Evolutionary conservation across 1,284 basidiomycete genomes (phyloP).

Genomic region (Coniferiporia sulphurascens): DNA sequence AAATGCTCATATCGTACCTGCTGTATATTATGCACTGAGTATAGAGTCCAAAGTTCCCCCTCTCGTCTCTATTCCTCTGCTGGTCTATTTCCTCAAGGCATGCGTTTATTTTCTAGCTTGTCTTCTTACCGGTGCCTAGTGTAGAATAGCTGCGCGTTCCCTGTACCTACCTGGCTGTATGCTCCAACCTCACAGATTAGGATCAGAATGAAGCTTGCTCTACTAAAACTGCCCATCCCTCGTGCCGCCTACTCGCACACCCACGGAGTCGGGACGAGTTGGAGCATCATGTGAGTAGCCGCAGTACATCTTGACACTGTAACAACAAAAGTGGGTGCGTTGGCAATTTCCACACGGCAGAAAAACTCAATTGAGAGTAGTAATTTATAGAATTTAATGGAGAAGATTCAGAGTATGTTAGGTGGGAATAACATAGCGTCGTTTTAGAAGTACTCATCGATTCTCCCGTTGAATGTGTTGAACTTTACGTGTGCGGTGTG

Average conservation of each 20-base stretch:
- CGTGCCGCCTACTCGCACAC: constrained; percentile 2
- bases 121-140: background rate
- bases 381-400: too few relatives aligned
- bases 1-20: background rate
- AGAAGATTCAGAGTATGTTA: too few relatives aligned
- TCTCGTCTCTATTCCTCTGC: background rate
- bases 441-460: too few relatives aligned
- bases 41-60: background rate
- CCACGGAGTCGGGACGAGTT: constrained; percentile 16
- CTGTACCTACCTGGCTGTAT: background rate
- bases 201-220: constrained; percentile 7
- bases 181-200: background rate
- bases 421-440: too few relatives aligned
- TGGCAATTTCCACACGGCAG: too few relatives aligned
- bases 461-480: too few relatives aligned
- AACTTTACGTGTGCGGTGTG: too few relatives aligned
- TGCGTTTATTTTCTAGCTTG: background rate
- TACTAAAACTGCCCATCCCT: background rate
- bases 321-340: too few relatives aligned
- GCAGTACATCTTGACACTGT: too few relatives aligned
- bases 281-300: too few relatives aligned
- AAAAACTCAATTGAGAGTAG: too few relatives aligned
- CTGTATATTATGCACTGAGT: background rate
- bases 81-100: background rate
- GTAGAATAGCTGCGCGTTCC: background rate